Conservation (phyloP, 1,284 basidiomycete genomes). For the Leccinum angustisporum region DNA sequence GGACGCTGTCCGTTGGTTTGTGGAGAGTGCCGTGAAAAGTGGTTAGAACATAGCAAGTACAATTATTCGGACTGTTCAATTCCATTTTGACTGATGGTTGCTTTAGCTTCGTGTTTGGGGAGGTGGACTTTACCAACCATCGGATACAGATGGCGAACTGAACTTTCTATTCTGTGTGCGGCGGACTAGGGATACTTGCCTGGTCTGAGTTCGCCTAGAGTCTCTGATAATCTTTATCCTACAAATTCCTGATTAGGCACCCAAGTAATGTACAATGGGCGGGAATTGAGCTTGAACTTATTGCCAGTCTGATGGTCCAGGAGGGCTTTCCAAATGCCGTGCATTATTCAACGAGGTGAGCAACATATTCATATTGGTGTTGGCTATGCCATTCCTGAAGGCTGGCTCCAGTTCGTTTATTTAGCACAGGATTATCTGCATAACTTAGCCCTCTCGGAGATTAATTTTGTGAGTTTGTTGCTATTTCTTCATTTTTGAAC, state of each 20-base stretch:
- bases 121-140: constrained; percentile 54
- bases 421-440: constrained; percentile 48
- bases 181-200: constrained; percentile 61
- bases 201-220: constrained; percentile 58
- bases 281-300: constrained; percentile 16
- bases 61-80: background rate
- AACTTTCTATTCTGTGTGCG: constrained; percentile 54
- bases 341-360: constrained; percentile 52
- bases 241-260: constrained; percentile 30
- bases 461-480: constrained; percentile 42
- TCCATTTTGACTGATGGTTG: background rate
- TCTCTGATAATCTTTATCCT: constrained; percentile 56
- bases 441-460: constrained; percentile 25
- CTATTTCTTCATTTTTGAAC: background rate
- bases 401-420: background rate
- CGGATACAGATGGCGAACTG: constrained; percentile 42
- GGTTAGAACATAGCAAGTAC: constrained; percentile 58
- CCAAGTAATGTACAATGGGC: constrained; percentile 53
- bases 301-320: too few species aligned
- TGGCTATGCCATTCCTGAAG: background rate
- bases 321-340: constrained; percentile 34
- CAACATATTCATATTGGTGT: background rate
- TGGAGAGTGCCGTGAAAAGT: constrained; percentile 53
- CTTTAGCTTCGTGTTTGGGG: constrained; percentile 57
- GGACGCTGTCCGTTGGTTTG: constrained; percentile 53